A percentile compares a stretch with the other conserved stretches of the same genome.
These are phyloP conservation scores for Daldinia sp. DNA, from an alignment of 2,329 filamentous ascomycete species.

Conservation along the genomic window DNA sequence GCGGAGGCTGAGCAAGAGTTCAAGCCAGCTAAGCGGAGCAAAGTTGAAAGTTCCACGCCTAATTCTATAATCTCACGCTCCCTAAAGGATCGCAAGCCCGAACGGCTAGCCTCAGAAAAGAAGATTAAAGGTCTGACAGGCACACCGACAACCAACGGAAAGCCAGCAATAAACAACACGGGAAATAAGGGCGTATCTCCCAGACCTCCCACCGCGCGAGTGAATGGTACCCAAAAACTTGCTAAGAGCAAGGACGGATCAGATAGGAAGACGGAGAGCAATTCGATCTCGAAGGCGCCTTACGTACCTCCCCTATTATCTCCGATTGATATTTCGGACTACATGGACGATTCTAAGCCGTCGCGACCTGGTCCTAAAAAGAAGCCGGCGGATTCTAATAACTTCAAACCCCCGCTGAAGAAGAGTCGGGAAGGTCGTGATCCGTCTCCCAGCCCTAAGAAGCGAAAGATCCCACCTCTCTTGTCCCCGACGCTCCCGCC, in stretches of 20 bases:
- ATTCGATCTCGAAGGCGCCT: constrained; percentile 46
- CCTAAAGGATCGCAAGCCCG: constrained; percentile 38
- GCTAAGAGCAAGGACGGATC: constrained; percentile 48
- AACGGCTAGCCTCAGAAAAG: constrained; percentile 37
- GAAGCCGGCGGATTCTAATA: constrained; percentile 45
- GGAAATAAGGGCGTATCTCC: constrained; percentile 46
- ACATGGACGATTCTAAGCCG: constrained; percentile 44
- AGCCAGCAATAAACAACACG: constrained; percentile 33
- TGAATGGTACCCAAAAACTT: constrained; percentile 54
- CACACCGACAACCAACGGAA: constrained; percentile 40
- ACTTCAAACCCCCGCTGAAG: constrained; percentile 40
- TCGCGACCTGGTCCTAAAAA: constrained; percentile 46
- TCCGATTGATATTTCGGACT: constrained; percentile 56
- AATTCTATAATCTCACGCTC: constrained; percentile 36
- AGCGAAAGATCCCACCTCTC: constrained; percentile 57
- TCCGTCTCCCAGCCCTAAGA: constrained; percentile 48
- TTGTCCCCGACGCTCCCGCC: constrained; percentile 65
- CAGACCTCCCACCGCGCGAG: constrained; percentile 49
- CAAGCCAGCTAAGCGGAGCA: constrained; percentile 57
- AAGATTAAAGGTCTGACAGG: constrained; percentile 41
- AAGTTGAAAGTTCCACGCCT: constrained; percentile 48
- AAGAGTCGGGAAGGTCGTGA: constrained; percentile 44
- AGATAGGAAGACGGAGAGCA: constrained; percentile 51
- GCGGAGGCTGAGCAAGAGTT: constrained; percentile 55
- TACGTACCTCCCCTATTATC: constrained; percentile 62